Evolutionary conservation across 352 stramenopile genomes (phyloP).

Genomic region (Globisporangium echinulatum): DNA sequence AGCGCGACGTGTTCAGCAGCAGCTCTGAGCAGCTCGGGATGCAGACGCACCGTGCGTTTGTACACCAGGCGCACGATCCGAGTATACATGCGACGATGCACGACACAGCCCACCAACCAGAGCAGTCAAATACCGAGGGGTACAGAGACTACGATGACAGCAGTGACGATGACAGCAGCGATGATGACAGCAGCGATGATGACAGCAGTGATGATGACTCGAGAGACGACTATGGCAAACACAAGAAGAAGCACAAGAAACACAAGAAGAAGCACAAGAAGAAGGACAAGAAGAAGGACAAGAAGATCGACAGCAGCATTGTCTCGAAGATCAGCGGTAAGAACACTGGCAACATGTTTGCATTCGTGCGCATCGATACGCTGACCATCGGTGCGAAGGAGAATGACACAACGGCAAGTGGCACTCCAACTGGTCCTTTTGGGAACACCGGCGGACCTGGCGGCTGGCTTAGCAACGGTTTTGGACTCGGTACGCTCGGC

Average conservation of each 20-base stretch:
- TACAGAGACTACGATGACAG: conserved; percentile 6
- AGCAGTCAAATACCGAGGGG: not conserved
- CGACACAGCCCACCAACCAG: not conserved
- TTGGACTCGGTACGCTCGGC: too few species aligned
- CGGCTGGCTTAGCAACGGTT: too few species aligned
- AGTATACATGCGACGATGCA: not conserved
- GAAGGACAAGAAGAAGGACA: conserved; percentile 6
- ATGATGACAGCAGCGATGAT: conserved; percentile 7
- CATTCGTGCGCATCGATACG: not conserved
- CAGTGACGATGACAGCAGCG: conserved; percentile 1
- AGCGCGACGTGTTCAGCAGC: too few species aligned
- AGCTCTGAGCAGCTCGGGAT: too few species aligned
- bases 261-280: too few species aligned
- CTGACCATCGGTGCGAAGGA: conserved; percentile 5
- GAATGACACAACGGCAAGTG: not conserved
- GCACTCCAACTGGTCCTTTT: too few species aligned
- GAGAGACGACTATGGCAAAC: conserved; percentile 8
- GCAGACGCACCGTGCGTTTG: too few species aligned
- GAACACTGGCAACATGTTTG: conserved; percentile 35
- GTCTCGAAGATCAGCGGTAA: conserved; percentile 22
- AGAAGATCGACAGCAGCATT: conserved; percentile 13
- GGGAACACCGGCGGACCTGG: too few species aligned
- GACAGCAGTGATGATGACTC: conserved; percentile 10
- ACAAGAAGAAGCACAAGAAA: conserved; percentile 2
- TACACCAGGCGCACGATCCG: too few species aligned